phyloP scores from a whole-genome alignment of 169 alveolate genomes.

The Eimeria acervulina region DNA sequence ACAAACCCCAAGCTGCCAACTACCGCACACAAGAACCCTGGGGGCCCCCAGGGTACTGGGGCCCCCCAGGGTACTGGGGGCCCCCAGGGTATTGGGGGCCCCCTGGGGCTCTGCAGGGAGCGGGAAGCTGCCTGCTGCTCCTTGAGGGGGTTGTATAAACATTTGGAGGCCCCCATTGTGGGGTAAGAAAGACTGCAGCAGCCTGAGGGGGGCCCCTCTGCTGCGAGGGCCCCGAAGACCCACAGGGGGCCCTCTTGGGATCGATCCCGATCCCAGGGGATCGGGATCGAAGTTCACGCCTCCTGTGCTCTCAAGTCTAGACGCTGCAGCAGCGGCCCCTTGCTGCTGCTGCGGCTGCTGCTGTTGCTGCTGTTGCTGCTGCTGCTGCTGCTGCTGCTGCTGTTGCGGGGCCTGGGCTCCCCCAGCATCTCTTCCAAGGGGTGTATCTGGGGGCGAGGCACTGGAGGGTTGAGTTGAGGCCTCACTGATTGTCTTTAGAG shows the following conservation, averaged over 20 bases:
- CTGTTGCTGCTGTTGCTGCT: constrained; percentile 32
- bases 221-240: neutral
- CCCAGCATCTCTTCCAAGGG: constrained; percentile 34
- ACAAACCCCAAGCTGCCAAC: constrained; percentile 21
- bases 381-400: constrained; percentile 25
- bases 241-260: neutral
- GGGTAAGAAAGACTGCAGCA: constrained; percentile 47
- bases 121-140: neutral
- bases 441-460: constrained; percentile 77
- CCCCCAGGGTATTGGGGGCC: constrained; percentile 3
- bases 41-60: constrained; percentile 21
- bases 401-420: neutral
- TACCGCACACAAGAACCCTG: neutral
- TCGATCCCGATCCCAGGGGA: constrained; percentile 10
- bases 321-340: neutral
- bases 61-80: neutral
- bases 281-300: neutral
- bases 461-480: constrained; percentile 66
- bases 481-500: constrained; percentile 44
- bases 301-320: neutral
- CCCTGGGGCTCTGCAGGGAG: neutral
- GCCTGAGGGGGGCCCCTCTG: neutral
- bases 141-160: neutral
- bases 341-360: constrained; percentile 15
- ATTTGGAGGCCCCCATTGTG: constrained; percentile 37